These are phyloP conservation scores for Fistulifera pelliculosa DNA, from an alignment of 108 stramenopile genomes.

Conservation along the genomic window DNA sequence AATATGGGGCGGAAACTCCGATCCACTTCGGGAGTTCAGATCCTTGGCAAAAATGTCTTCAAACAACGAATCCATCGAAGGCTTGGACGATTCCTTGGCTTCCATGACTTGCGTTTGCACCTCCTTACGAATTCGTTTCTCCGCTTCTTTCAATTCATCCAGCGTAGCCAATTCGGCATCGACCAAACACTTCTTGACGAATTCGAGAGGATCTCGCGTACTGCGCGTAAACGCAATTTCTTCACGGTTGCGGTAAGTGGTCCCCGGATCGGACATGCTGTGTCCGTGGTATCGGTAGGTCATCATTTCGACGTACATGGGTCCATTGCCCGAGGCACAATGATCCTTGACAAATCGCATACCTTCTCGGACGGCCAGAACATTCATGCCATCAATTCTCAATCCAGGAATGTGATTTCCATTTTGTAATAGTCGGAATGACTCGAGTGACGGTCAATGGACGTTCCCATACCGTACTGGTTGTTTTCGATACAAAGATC, in stretches of 20 bases:
- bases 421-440: constrained; percentile 98
- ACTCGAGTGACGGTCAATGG: constrained; percentile 91
- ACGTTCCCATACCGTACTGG: constrained; percentile 99
- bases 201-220: constrained; percentile 96
- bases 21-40: constrained; percentile 37
- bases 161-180: constrained; percentile 83
- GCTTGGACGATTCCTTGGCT: constrained; percentile 78
- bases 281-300: constrained; percentile 99
- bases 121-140: constrained; percentile 91
- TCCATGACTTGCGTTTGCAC: constrained; percentile 80
- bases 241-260: constrained; percentile 99
- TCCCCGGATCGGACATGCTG: constrained; percentile 99
- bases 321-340: constrained; percentile 93
- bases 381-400: constrained; percentile 98
- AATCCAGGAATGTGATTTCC: constrained; percentile 98
- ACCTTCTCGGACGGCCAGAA: constrained; percentile 93
- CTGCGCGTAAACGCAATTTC: constrained; percentile 96
- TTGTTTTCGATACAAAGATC: constrained; percentile 99
- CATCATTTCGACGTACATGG: constrained; percentile 97
- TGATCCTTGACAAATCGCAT: constrained; percentile 93
- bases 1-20: constrained; percentile 68
- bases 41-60: constrained; percentile 54
- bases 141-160: constrained; percentile 93
- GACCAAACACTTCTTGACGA: constrained; percentile 88
- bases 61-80: constrained; percentile 37